Percentiles rank a stretch among this genome's conserved stretches.
Conservation (phyloP, 78 protist species). For the Pigoraptor vietnamica region DNA sequence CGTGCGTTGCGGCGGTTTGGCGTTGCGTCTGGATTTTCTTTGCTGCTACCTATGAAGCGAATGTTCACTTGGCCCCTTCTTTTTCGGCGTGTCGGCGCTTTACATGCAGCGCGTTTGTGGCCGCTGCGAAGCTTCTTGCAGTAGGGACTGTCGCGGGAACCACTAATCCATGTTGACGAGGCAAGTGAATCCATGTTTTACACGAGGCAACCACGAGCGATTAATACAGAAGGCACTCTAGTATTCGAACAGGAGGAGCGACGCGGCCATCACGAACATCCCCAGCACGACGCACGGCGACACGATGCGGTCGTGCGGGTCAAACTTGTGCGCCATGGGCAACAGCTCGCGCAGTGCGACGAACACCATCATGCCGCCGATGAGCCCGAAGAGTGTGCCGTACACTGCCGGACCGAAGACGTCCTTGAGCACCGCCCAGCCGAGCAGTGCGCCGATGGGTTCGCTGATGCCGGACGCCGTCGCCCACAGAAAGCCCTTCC, state of each 20-base stretch:
- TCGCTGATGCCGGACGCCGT: constrained; percentile 51
- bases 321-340: constrained; percentile 47
- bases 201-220: too few relatives aligned
- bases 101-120: too few relatives aligned
- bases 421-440: constrained; percentile 34
- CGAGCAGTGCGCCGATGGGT: constrained; percentile 53
- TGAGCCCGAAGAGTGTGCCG: constrained; percentile 38
- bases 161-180: too few relatives aligned
- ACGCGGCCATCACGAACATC: constrained; percentile 34
- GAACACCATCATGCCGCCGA: constrained; percentile 71
- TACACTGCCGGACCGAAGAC: not conserved
- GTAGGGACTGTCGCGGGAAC: too few relatives aligned
- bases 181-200: too few relatives aligned
- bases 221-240: too few relatives aligned
- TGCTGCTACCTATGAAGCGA: too few relatives aligned
- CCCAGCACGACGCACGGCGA: constrained; percentile 8
- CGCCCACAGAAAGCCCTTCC: constrained; percentile 49
- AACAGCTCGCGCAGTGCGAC: constrained; percentile 49
- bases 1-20: too few relatives aligned
- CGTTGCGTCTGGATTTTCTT: too few relatives aligned
- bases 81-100: too few relatives aligned
- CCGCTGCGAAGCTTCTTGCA: too few relatives aligned
- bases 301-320: not conserved
- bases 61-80: too few relatives aligned
- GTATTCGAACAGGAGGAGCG: not conserved